Conservation (phyloP, 2,329 filamentous ascomycete species). For the Colletotrichum lentis region DNA sequence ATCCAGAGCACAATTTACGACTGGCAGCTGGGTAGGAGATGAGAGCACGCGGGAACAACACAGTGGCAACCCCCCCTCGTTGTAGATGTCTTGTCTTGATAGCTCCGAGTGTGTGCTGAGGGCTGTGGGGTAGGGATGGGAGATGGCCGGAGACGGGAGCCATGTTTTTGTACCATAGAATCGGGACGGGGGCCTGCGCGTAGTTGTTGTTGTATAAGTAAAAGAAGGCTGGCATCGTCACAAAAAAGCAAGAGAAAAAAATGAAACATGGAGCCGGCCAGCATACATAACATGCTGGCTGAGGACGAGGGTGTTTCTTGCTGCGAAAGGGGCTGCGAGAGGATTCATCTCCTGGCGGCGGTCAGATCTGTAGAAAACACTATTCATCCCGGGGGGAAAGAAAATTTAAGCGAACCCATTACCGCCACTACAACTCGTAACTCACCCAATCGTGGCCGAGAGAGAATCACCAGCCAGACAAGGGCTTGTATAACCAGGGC, state of each 20-base stretch:
- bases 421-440: neutral
- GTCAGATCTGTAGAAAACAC: neutral
- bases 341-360: neutral
- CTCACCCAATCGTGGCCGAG: too few relatives aligned
- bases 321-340: neutral
- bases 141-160: neutral
- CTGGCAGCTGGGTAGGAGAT: constrained; percentile 78
- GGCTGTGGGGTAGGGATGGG: neutral
- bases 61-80: neutral
- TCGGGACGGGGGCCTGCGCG: neutral
- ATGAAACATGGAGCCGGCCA: neutral
- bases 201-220: constrained; percentile 13
- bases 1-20: constrained; percentile 85
- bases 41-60: neutral
- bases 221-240: neutral
- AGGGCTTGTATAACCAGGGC: too few relatives aligned
- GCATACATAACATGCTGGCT: neutral
- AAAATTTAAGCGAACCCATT: neutral
- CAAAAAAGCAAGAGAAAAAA: constrained; percentile 9
- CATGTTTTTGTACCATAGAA: constrained; percentile 26
- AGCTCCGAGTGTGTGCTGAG: neutral
- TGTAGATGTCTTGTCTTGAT: neutral
- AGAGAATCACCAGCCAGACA: too few relatives aligned
- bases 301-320: neutral
- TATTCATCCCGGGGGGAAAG: neutral